Base-by-base conservation (phyloP, 2,329 filamentous ascomycete species). In the Sclerotinia nivalis region DNA sequence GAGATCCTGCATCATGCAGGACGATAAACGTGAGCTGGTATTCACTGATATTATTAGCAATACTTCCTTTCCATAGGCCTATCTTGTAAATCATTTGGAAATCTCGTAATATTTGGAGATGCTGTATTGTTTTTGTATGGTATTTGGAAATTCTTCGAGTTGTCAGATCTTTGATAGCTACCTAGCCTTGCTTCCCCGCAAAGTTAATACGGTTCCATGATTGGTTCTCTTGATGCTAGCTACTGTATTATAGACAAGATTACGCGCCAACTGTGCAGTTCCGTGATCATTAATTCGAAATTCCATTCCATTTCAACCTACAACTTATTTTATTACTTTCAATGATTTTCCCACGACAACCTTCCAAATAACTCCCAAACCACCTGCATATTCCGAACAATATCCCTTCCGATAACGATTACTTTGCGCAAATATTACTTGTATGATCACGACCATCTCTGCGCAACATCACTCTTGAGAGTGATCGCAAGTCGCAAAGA, bases 121-220 rank as follows among this genome's bases (percentile, higher is more conserved):
- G 34, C 10, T 56, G 31, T 31, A 12, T 31, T 12, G 18, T 13
- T 49, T 18, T 54, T n/a, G 25, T 54, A 31, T 20, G 6, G 13
- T 28, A 12, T 52, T 18, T 2, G 31, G 31, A 31, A 31, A 31
- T 5, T 31, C 31, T 31, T 31, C 31, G 31, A 31, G 3, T 5
- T 31, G 31, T 31, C 31, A 43, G 40, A 43, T 43, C 13, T 55
- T 34, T 55, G 28, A 55, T 93, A 0, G 92, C 92, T 15, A 25
- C 4, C n/a, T 20, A 15, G 43, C 28, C 43, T 62, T 15, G 59
- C 25, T 62, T 50, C 61, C 61, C 61, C 61, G 60, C 60, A 50
- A 49, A 50, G 60, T 8, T 4, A 47, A 37, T 50, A 12, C 1
- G 20, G 7, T n/a, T 9, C 4, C 25, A 7, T 34, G 43, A 49